Evolutionary conservation across 176 grass and related monocot species (phyloP).

Genomic region (Guadua angustifolia): DNA sequence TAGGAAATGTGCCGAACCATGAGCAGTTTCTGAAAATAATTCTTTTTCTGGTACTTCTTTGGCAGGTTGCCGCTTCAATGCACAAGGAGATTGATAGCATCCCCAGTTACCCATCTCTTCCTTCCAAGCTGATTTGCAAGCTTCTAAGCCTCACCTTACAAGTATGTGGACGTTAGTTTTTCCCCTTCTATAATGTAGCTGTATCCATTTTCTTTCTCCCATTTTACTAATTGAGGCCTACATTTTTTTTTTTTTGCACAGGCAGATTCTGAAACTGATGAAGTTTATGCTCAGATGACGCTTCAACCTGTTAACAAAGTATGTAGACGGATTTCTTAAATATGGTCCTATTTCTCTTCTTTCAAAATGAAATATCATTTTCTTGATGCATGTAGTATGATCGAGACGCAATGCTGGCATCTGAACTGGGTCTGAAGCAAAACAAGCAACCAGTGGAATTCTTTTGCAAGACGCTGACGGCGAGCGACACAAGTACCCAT

Average conservation of each 20-base stretch:
- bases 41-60: constrained; percentile 12
- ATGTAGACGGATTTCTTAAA: constrained; percentile 21
- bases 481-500: constrained; percentile 95
- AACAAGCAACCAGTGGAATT: constrained; percentile 95
- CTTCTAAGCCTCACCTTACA: constrained; percentile 89
- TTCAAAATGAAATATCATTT: constrained; percentile 33
- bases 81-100: constrained; percentile 81
- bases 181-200: not conserved
- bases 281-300: constrained; percentile 98
- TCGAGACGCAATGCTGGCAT: constrained; percentile 90
- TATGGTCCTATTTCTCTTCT: not conserved
- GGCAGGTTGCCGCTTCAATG: constrained; percentile 94
- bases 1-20: constrained; percentile 15
- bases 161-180: constrained; percentile 47
- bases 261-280: constrained; percentile 97
- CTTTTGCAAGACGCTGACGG: constrained; percentile 94
- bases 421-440: constrained; percentile 94
- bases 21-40: not conserved
- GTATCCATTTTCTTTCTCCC: not conserved
- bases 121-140: constrained; percentile 90
- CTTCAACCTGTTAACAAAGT: constrained; percentile 99
- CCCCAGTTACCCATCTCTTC: constrained; percentile 88
- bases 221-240: not conserved
- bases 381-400: constrained; percentile 69
- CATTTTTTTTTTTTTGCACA: constrained; percentile 42